Evolutionary conservation across 2,329 filamentous ascomycete genomes (phyloP), one percentile per base, ranked within the genome.

Genomic region (Scleromitrula shiraiana): DNA sequence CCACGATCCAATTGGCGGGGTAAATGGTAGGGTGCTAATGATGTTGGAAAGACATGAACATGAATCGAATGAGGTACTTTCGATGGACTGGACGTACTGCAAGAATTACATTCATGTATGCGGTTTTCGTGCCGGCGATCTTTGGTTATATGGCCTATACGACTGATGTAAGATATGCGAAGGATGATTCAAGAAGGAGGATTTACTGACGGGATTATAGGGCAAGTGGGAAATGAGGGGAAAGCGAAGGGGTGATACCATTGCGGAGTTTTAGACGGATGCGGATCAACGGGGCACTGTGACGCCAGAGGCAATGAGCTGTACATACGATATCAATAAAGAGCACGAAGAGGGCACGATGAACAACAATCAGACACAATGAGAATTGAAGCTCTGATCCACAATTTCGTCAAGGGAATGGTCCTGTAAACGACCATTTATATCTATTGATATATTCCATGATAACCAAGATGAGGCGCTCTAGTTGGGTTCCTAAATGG

Each of bases 31-130:
- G 23, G 10, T 9, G 5, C 46, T 49, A 33, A 50, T 36, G 9
- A 15, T 19, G 3, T 15, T 29, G 23, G 41, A 6, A 30, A 30
- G 90, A 85, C 67, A 86, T 96, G 81, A 80, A 77, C 63, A 74
- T 78, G 63, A 88, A 87, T 73, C 85, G 93, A 57, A 84, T 90
- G 78, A 88, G 88, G 71, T 95, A 88, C 78, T 98, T 97, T 78
- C 80, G 88, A 68, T 97, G 88, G 88, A 97, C 85, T 29, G 78
- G 81, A 44, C 77, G 85, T 62, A 95, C 88, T 38, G 88, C 88
- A 24, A 81, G 79, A 71, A 68, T 96, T 62, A 82, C 83, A 4
- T 80, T 96, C 64, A 73, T 83, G 55, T 96, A 91, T 68, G 77
- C 85, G 50, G 71, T 82, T 27, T 71, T 83, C 46, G 77, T 96